Percentiles rank a stretch among this genome's conserved stretches.
phyloP scores from a whole-genome alignment of 495 filamentous ascomycete genomes.

The Aspergillus affinis region DNA sequence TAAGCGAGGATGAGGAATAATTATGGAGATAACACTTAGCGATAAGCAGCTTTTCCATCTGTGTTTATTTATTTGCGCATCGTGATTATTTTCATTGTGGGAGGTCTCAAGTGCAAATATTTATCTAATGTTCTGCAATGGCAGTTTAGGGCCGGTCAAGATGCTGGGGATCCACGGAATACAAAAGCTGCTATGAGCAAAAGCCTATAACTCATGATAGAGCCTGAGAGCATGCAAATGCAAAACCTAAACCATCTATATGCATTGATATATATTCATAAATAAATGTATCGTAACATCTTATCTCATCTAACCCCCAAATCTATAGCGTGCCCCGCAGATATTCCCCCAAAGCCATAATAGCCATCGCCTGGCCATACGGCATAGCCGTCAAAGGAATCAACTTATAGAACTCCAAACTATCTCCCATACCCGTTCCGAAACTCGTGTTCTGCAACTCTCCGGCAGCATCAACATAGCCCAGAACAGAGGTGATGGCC shows the following conservation, averaged over 20 bases:
- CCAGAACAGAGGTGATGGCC: slow-evolving; percentile 60
- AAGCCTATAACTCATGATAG: no score
- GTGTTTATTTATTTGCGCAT: no score
- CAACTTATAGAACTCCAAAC: slow-evolving; percentile 65
- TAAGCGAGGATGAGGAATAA: no score
- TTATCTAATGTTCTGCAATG: no score
- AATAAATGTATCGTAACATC: slow-evolving; percentile 3
- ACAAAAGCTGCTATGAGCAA: no score
- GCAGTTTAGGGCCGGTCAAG: no score
- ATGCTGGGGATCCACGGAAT: no score
- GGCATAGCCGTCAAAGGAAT: slow-evolving; percentile 73
- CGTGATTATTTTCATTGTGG: no score
- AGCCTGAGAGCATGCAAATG: no score
- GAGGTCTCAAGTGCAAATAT: no score
- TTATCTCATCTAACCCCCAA: neutral
- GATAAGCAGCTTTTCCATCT: no score
- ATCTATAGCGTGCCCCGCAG: slow-evolving; percentile 50
- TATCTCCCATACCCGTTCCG: slow-evolving; percentile 69
- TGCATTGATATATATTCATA: neutral
- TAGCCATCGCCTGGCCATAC: slow-evolving; percentile 76
- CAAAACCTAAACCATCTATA: neutral
- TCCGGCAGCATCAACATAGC: slow-evolving; percentile 57
- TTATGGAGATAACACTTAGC: no score
- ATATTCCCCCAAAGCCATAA: slow-evolving; percentile 69
- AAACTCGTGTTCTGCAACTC: slow-evolving; percentile 71